Conservation (phyloP, 805 yeast genomes). For the Starmera dryadoides region DNA sequence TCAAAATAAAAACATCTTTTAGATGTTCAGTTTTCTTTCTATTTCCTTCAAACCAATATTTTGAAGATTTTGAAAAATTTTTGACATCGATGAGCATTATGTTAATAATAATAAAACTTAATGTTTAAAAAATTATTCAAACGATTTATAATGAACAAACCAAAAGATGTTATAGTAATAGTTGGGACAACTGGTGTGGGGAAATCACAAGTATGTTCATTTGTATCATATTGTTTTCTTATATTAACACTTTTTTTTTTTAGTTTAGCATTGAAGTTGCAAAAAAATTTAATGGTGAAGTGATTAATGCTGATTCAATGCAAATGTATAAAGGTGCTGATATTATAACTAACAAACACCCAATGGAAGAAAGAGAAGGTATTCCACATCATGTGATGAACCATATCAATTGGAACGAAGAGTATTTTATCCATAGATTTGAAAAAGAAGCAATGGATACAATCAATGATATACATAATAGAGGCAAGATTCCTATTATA, state of each 20-base stretch:
- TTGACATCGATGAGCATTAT: not conserved
- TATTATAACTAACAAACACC: conserved; percentile 88
- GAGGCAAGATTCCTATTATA: conserved; percentile 75
- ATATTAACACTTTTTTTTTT: conserved; percentile 6
- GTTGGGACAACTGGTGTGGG: conserved; percentile 95
- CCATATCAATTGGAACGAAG: conserved; percentile 73
- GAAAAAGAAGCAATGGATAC: conserved; percentile 57
- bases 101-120: too few relatives aligned
- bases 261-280: conserved; percentile 75
- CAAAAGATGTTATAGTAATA: conserved; percentile 45
- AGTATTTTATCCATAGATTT: conserved; percentile 75
- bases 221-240: not conserved
- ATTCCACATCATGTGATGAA: conserved; percentile 84
- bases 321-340: conserved; percentile 76
- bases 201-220: conserved; percentile 56
- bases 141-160: conserved; percentile 1
- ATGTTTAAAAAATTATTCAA: conserved; percentile 1
- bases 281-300: conserved; percentile 69
- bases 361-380: conserved; percentile 65
- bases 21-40: too few relatives aligned
- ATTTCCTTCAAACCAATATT: not conserved
- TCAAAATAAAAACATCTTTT: too few relatives aligned
- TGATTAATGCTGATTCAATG: conserved; percentile 96
- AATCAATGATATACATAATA: conserved; percentile 54
- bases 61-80: not conserved